phyloP scores from a whole-genome alignment of 2,329 filamentous ascomycete species.

The Calonectria pseudoturangicola region DNA sequence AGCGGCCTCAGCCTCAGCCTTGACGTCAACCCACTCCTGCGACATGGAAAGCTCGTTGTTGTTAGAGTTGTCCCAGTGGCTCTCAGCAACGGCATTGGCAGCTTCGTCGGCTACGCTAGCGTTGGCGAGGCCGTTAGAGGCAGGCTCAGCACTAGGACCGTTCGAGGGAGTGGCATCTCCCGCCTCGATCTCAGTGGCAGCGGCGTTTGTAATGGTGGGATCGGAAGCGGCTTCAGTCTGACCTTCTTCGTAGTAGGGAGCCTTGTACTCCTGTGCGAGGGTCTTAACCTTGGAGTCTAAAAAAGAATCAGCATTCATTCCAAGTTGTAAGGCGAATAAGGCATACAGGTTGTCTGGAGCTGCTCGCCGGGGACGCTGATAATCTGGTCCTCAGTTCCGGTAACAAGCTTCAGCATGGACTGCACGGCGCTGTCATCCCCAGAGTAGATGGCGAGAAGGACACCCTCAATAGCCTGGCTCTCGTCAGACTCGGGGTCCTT shows the following conservation, averaged over 20 bases:
- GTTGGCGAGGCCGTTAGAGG: conserved; percentile 67
- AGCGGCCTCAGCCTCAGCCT: conserved; percentile 83
- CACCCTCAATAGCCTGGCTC: conserved; percentile 87
- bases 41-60: conserved; percentile 66
- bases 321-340: not conserved
- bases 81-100: conserved; percentile 77
- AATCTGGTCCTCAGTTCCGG: conserved; percentile 81
- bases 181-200: conserved; percentile 79
- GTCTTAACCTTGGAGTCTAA: conserved; percentile 63
- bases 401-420: conserved; percentile 85
- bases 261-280: conserved; percentile 72
- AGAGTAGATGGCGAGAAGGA: conserved; percentile 85
- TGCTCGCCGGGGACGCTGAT: conserved; percentile 78
- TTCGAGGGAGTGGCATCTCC: conserved; percentile 65
- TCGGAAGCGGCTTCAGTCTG: conserved; percentile 69
- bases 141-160: conserved; percentile 61
- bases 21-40: conserved; percentile 82
- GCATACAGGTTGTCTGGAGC: conserved; percentile 82
- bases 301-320: conserved; percentile 45
- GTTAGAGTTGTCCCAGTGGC: conserved; percentile 77
- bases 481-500: conserved; percentile 79
- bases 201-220: conserved; percentile 80
- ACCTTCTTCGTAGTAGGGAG: conserved; percentile 57
- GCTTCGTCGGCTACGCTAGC: conserved; percentile 70
- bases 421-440: conserved; percentile 84